phyloP scores from a whole-genome alignment of 805 yeast species.

The Yamadazyma laniorum region DNA sequence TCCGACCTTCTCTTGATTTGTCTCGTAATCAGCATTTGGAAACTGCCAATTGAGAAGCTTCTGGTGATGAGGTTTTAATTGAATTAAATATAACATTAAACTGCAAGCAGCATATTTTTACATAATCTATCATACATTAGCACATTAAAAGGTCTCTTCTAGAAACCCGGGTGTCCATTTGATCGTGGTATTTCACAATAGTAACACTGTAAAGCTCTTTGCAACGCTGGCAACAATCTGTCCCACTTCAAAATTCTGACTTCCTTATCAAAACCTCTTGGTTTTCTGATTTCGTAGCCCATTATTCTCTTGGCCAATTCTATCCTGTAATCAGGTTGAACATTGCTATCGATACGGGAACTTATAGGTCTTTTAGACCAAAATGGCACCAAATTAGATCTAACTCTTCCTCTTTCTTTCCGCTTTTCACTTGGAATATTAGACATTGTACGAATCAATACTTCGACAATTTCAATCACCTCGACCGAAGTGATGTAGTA shows the following conservation, averaged over 20 bases:
- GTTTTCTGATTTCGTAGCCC: slow-evolving; percentile 61
- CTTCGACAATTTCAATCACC: slow-evolving; percentile 62
- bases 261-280: slow-evolving; percentile 68
- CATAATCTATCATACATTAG: slow-evolving; percentile 5
- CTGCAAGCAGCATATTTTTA: slow-evolving; percentile 4
- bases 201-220: slow-evolving; percentile 64
- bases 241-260: slow-evolving; percentile 63
- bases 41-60: too few species aligned
- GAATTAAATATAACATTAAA: too few species aligned
- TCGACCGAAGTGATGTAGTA: slow-evolving; percentile 65
- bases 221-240: slow-evolving; percentile 56
- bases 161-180: too few species aligned
- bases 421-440: slow-evolving; percentile 48
- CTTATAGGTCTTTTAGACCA: slow-evolving; percentile 63
- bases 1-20: too few species aligned
- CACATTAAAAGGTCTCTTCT: slow-evolving; percentile 1
- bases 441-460: slow-evolving; percentile 51
- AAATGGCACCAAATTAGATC: slow-evolving; percentile 65
- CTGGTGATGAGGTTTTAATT: too few species aligned
- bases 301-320: slow-evolving; percentile 65
- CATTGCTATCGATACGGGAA: slow-evolving; percentile 37
- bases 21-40: too few species aligned
- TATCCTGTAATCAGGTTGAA: slow-evolving; percentile 39
- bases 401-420: slow-evolving; percentile 62
- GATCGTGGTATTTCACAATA: slow-evolving; percentile 59